Evolutionary conservation across 2,329 filamentous ascomycete genomes (phyloP).

Genomic region (Ambrosiella cleistominuta): DNA sequence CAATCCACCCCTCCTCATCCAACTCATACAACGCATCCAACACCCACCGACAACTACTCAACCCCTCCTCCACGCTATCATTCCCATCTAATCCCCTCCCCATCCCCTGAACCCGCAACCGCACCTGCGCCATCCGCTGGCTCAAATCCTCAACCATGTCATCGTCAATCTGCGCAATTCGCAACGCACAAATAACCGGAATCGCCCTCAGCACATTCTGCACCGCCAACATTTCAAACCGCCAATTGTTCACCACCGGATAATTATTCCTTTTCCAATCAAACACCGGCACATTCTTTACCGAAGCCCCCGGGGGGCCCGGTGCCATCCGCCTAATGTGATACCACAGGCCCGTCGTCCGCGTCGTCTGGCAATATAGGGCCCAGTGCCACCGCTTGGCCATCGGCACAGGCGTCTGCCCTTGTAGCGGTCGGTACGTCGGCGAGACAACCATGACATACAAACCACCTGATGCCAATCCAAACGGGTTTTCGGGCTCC

Average conservation of each 20-base stretch:
- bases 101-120: background rate
- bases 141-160: constrained; percentile 2
- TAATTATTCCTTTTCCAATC: background rate
- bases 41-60: constrained; percentile 11
- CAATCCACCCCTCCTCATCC: constrained; percentile 12
- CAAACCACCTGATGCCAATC: background rate
- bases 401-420: constrained; percentile 8
- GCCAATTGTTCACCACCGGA: background rate
- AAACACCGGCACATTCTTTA: background rate
- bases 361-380: constrained; percentile 4
- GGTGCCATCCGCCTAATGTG: background rate
- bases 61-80: constrained; percentile 5
- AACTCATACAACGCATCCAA: constrained; percentile 7
- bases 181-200: constrained; percentile 10
- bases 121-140: constrained; percentile 4
- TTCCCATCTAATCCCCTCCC: constrained; percentile 5
- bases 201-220: constrained; percentile 4
- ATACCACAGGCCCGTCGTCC: constrained; percentile 5
- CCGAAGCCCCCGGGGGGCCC: background rate
- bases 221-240: constrained; percentile 3
- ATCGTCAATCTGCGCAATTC: constrained; percentile 7
- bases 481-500: too few species aligned
- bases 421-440: constrained; percentile 9
- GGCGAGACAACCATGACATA: constrained; percentile 10
- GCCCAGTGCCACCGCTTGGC: constrained; percentile 11